Conservation (phyloP, 2,329 filamentous ascomycete species). For the Pyrenophora seminiperda region DNA sequence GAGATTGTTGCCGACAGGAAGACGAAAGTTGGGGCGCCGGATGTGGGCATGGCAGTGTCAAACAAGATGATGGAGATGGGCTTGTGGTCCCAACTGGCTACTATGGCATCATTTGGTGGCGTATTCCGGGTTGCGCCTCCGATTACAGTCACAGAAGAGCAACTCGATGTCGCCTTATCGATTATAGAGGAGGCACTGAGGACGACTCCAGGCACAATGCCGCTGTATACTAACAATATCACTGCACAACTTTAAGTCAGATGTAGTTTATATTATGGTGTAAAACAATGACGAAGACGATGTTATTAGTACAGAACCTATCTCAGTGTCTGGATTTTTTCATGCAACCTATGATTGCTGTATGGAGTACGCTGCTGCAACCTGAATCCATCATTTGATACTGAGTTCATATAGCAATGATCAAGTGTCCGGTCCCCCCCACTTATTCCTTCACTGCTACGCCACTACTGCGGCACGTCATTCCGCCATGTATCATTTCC, state of each 20-base stretch:
- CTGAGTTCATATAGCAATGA: too few species aligned
- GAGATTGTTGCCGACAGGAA: conserved; percentile 61
- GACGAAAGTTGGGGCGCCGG: conserved; percentile 55
- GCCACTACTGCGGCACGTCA: conserved; percentile 16
- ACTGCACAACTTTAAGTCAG: too few species aligned
- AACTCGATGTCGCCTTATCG: conserved; percentile 55
- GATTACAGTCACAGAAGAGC: conserved; percentile 57
- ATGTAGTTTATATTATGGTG: too few species aligned
- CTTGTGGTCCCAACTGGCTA: conserved; percentile 63
- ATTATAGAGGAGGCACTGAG: conserved; percentile 64
- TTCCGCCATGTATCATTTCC: conserved; percentile 11
- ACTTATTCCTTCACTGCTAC: not conserved
- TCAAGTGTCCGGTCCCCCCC: too few species aligned
- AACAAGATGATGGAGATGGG: conserved; percentile 58
- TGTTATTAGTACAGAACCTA: too few species aligned
- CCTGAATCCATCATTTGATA: too few species aligned
- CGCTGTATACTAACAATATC: conserved; percentile 23
- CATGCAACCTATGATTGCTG: too few species aligned
- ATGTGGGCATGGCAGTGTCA: conserved; percentile 56
- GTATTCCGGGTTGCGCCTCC: conserved; percentile 66
- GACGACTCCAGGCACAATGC: conserved; percentile 54
- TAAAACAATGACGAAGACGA: too few species aligned
- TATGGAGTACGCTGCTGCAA: too few species aligned
- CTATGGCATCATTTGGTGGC: conserved; percentile 53
- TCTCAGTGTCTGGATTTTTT: too few species aligned